Evolutionary conservation across 1,139 yeast genomes (phyloP), one percentile per base, ranked within the genome.

Genomic region (Suhomyces bolitotheri): DNA sequence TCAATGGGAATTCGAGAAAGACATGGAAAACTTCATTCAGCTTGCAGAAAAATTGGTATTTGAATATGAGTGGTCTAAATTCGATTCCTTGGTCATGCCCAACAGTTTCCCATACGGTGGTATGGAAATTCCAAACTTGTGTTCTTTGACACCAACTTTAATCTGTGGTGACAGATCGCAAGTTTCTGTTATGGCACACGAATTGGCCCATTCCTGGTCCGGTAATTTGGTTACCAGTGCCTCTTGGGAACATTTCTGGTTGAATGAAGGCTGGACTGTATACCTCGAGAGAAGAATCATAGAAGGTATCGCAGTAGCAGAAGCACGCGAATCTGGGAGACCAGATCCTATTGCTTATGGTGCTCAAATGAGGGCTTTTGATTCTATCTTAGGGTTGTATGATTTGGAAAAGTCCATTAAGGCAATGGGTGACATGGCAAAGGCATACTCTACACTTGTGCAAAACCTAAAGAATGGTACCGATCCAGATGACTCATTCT

Each of bases 241-340:
- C 51, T 82, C 92, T 1, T 88, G 96, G 94, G 92, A 86, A 57
- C 96, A 88, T 62, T 87, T 89, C 59, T 89, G 96, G 95, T 72
- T 89, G 46, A 89, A 89, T 56, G 97, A 89, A 65, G 97, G 97
- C 26, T 88, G 96, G 96, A 87, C 96, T 11, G 96, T 89, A 17
- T 89, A 88, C 56, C 62, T 89, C 25, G 96, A 89, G 60, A 77
- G 97, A 58, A 72, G 96, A 51, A 89, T 89, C 43, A 66, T 80
- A 27, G 96, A 86, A 21, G 77, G 74, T 5, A 61, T 87, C 22
- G 51, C 54, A 12, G 34, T 42, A 12, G 44, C 45, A n/a, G 52
- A 50, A 22, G 46, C 46, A 13, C 40, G 41, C 11, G 36, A 32
- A 2, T 17, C 20, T 4, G 52, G 51, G 3, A 34, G 38, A 28